A percentile compares a stretch with the other conserved stretches of the same genome.
These are phyloP conservation scores for Lonicera japonica DNA, from an alignment of 129 eudicot genomes.

Conservation along the genomic window DNA sequence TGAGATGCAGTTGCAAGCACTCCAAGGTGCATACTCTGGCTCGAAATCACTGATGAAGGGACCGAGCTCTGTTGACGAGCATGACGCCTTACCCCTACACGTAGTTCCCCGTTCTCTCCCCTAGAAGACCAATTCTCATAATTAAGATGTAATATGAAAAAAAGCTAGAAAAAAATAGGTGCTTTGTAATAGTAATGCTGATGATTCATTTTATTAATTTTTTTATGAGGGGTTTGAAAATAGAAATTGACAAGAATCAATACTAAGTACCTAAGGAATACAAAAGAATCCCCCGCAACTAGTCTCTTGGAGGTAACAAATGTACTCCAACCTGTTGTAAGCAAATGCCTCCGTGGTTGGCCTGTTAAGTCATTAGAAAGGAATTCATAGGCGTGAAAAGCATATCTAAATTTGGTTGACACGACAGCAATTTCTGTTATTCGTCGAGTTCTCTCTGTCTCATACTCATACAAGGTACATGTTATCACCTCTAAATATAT, in stretches of 20 bases:
- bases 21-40: conserved; percentile 97
- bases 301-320: conserved; percentile 88
- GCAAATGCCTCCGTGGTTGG: conserved; percentile 95
- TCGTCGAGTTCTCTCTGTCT: no score
- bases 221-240: no score
- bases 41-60: conserved; percentile 94
- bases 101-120: conserved; percentile 73
- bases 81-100: conserved; percentile 82
- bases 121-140: conserved; percentile 21
- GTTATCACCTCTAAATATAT: conserved; percentile 76
- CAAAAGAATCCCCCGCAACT: conserved; percentile 92
- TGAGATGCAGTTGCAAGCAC: conserved; percentile 98
- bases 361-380: conserved; percentile 32
- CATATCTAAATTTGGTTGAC: background rate
- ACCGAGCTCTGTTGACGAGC: conserved; percentile 66
- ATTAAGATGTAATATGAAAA: background rate
- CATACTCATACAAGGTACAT: background rate
- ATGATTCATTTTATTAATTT: no score
- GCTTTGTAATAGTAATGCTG: no score
- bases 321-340: conserved; percentile 96
- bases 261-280: conserved; percentile 80
- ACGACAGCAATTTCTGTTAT: no score
- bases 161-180: background rate
- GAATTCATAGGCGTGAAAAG: background rate
- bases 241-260: background rate